Evolutionary conservation across 1,284 basidiomycete species (phyloP).

Genomic region (Pseudozyma hubeiensis): DNA sequence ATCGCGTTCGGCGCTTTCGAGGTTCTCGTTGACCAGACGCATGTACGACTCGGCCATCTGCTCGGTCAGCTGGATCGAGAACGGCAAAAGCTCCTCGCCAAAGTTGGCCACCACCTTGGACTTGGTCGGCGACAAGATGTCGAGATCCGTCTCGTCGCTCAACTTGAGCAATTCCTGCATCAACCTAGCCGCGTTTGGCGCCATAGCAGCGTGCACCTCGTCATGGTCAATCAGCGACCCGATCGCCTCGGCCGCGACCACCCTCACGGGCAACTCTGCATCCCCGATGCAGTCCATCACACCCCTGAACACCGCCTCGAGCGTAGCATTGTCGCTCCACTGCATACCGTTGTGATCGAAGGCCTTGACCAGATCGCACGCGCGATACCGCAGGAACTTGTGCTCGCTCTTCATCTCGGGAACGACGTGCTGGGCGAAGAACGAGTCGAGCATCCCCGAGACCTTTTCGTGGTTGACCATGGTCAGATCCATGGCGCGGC

Average conservation of each 20-base stretch:
- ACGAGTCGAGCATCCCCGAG: conserved; percentile 56
- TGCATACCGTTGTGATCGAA: conserved; percentile 63
- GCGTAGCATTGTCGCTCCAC: conserved; percentile 56
- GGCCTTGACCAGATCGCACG: conserved; percentile 59
- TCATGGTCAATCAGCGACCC: conserved; percentile 79
- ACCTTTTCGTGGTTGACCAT: conserved; percentile 64
- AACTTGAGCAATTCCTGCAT: conserved; percentile 90
- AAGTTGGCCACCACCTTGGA: conserved; percentile 87
- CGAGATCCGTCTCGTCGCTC: conserved; percentile 88
- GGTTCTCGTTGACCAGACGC: conserved; percentile 71
- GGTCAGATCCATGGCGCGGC: conserved; percentile 54
- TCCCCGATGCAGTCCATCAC: conserved; percentile 71
- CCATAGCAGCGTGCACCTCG: conserved; percentile 79
- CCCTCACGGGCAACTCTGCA: conserved; percentile 82
- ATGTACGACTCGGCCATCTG: conserved; percentile 74
- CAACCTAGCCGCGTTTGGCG: conserved; percentile 84
- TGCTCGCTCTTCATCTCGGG: conserved; percentile 61
- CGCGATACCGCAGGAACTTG: conserved; percentile 62
- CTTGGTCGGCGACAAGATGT: conserved; percentile 82
- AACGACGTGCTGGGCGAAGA: conserved; percentile 64
- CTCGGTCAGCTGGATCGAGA: conserved; percentile 82
- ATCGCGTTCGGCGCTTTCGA: conserved; percentile 73
- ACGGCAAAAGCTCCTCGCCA: conserved; percentile 84
- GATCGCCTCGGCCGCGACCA: conserved; percentile 83
- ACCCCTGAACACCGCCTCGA: conserved; percentile 63